Conservation (phyloP, 2,329 filamentous ascomycete species). For the Phoma sp. region DNA sequence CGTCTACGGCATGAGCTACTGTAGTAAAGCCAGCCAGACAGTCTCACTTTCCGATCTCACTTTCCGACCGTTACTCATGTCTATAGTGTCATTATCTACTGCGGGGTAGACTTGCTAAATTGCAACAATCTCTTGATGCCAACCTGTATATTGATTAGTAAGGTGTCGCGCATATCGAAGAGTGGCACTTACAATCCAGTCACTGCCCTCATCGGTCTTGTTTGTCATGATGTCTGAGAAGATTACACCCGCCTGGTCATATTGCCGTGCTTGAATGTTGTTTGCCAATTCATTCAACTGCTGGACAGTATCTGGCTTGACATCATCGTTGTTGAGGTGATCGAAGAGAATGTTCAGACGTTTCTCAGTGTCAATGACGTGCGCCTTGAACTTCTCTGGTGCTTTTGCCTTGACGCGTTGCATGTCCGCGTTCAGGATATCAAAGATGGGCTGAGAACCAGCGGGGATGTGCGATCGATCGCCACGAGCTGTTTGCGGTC, state of each 20-base stretch:
- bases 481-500: constrained; percentile 61
- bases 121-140: constrained; percentile 48
- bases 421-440: constrained; percentile 83
- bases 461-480: constrained; percentile 89
- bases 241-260: constrained; percentile 52
- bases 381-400: constrained; percentile 81
- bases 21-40: not conserved
- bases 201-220: constrained; percentile 56
- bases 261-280: constrained; percentile 50
- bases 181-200: constrained; percentile 57
- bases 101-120: constrained; percentile 45
- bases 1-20: constrained; percentile 1
- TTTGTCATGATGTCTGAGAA: constrained; percentile 56
- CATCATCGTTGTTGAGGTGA: constrained; percentile 92
- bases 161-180: not conserved
- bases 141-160: constrained; percentile 30
- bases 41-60: not conserved
- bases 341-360: constrained; percentile 93
- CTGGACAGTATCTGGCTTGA: constrained; percentile 78
- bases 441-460: constrained; percentile 76
- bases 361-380: constrained; percentile 94
- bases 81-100: constrained; percentile 9
- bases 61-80: not conserved
- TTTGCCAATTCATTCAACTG: constrained; percentile 64
- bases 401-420: constrained; percentile 85